Evolutionary conservation across 2,329 filamentous ascomycete species (phyloP).

Genomic region (Phyllosticta citriasiana): DNA sequence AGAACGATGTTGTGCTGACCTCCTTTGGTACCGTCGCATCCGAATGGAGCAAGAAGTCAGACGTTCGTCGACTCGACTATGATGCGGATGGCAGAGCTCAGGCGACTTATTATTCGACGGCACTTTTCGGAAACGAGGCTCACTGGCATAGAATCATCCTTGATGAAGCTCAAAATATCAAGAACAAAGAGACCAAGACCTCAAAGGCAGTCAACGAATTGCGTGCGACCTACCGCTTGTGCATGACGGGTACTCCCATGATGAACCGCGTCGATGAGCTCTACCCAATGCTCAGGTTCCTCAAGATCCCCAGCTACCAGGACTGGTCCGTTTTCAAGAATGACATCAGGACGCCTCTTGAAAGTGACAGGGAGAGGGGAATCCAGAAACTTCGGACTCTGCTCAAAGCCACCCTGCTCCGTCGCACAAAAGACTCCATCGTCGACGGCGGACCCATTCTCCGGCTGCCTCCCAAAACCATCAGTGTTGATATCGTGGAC

Average conservation of each 20-base stretch:
- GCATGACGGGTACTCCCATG: slow-evolving; percentile 75
- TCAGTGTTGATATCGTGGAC: slow-evolving; percentile 50
- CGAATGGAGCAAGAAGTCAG: slow-evolving; percentile 3
- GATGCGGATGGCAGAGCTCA: slow-evolving; percentile 68
- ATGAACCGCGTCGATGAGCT: slow-evolving; percentile 78
- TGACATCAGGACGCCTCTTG: slow-evolving; percentile 32
- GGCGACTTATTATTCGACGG: slow-evolving; percentile 63
- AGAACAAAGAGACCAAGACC: slow-evolving; percentile 57
- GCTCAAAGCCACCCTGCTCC: slow-evolving; percentile 70
- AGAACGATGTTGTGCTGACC: slow-evolving; percentile 66
- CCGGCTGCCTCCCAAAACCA: slow-evolving; percentile 54
- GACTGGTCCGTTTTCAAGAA: slow-evolving; percentile 51
- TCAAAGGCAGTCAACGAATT: slow-evolving; percentile 52
- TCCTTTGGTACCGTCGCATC: slow-evolving; percentile 60
- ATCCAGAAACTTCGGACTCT: slow-evolving; percentile 66
- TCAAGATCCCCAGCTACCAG: slow-evolving; percentile 67
- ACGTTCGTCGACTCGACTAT: slow-evolving; percentile 68
- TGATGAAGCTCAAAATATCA: slow-evolving; percentile 74
- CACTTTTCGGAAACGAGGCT: slow-evolving; percentile 54
- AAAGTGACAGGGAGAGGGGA: slow-evolving; percentile 28
- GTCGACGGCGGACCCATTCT: slow-evolving; percentile 74
- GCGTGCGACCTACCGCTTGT: slow-evolving; percentile 55
- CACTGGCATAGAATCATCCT: slow-evolving; percentile 62
- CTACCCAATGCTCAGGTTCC: slow-evolving; percentile 66
- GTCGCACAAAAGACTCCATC: slow-evolving; percentile 68